These are phyloP conservation scores for Blastomyces emzantsi DNA, from an alignment of 2,329 filamentous ascomycete genomes.

Conservation along the genomic window DNA sequence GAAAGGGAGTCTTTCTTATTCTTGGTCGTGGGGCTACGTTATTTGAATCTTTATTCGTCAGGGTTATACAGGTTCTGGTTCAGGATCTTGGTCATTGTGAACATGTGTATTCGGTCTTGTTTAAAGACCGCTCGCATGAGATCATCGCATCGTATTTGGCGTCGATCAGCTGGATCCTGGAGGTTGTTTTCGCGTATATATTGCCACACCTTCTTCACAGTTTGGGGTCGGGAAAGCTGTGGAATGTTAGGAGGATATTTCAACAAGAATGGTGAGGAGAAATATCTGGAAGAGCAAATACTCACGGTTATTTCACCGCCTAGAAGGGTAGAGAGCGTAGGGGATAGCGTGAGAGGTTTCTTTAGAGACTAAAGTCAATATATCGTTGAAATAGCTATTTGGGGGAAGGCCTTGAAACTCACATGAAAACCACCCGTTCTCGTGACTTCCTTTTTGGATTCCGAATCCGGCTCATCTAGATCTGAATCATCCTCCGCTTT, in stretches of 20 bases:
- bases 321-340: conserved; percentile 38
- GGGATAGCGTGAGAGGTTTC: conserved; percentile 41
- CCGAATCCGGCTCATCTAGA: conserved; percentile 53
- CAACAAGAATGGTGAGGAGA: not conserved
- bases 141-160: conserved; percentile 88
- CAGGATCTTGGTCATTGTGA: conserved; percentile 97
- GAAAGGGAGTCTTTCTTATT: not conserved
- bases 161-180: conserved; percentile 84
- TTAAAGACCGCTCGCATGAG: conserved; percentile 89
- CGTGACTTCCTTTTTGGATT: conserved; percentile 52
- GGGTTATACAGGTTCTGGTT: conserved; percentile 80
- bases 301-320: conserved; percentile 38
- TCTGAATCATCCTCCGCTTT: conserved; percentile 74
- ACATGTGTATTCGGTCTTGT: conserved; percentile 88
- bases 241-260: not conserved
- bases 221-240: conserved; percentile 83
- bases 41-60: conserved; percentile 12
- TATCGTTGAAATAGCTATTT: not conserved
- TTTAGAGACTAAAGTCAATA: conserved; percentile 15
- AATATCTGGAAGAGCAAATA: conserved; percentile 7
- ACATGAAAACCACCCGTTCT: conserved; percentile 87
- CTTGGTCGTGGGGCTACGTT: not conserved
- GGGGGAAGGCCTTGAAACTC: conserved; percentile 23
- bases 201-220: conserved; percentile 92
- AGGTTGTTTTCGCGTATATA: conserved; percentile 84